Evolutionary conservation across 805 yeast genomes (phyloP).

Genomic region (Maudiozyma bulderi): DNA sequence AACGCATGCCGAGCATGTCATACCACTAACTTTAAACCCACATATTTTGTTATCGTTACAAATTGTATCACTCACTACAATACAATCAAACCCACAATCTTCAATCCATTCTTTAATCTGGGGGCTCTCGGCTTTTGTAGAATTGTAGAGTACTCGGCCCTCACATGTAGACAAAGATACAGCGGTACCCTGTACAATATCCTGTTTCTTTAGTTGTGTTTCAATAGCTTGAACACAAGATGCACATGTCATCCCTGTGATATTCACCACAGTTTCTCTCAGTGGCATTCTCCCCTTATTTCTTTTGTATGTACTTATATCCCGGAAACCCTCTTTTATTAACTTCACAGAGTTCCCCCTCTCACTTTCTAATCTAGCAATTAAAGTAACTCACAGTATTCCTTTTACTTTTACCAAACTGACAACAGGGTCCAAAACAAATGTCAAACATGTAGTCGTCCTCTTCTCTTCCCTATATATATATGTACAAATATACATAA

Average conservation of each 20-base stretch:
- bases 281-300: neutral
- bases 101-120: constrained; percentile 48
- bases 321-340: too few species aligned
- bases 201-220: constrained; percentile 36
- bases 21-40: constrained; percentile 38
- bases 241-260: constrained; percentile 85
- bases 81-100: constrained; percentile 58
- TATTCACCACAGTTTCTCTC: constrained; percentile 8
- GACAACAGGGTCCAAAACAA: neutral
- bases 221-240: constrained; percentile 68
- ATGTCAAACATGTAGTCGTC: neutral
- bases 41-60: neutral
- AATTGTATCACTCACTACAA: constrained; percentile 18
- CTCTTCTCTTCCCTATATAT: neutral
- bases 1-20: constrained; percentile 90
- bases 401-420: neutral
- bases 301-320: neutral
- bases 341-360: too few species aligned
- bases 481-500: neutral
- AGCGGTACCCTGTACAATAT: constrained; percentile 44
- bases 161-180: constrained; percentile 72
- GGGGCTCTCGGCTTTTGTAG: constrained; percentile 23
- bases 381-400: neutral
- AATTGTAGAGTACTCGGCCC: constrained; percentile 43
- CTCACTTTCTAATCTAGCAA: neutral